Conservation (phyloP, 768 basidiomycete genomes). For the Mycena sanguinolenta region DNA sequence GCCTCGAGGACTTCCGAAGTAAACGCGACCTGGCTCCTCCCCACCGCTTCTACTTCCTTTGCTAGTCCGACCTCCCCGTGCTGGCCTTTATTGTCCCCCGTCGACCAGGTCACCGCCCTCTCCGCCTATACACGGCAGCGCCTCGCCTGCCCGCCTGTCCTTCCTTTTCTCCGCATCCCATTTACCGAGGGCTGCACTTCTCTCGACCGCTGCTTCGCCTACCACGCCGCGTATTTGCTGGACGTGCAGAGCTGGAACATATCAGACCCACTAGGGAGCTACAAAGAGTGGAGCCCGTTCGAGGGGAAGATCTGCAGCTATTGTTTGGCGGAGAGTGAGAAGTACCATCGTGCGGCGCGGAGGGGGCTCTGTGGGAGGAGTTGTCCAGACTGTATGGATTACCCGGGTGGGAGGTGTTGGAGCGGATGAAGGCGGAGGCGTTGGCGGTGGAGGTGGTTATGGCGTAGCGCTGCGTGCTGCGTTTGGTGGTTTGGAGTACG, state of each 20-base stretch:
- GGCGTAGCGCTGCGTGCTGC: not conserved
- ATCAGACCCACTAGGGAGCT: slow-evolving; percentile 34
- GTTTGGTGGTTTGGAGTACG: too few relatives aligned
- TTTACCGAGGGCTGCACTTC: slow-evolving; percentile 33
- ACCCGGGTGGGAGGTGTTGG: slow-evolving; percentile 7
- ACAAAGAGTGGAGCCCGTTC: slow-evolving; percentile 33
- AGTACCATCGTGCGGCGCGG: slow-evolving; percentile 18
- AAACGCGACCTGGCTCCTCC: slow-evolving; percentile 33
- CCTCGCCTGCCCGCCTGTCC: slow-evolving; percentile 32
- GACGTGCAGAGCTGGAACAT: slow-evolving; percentile 34
- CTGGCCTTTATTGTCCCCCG: not conserved
- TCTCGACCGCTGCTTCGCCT: slow-evolving; percentile 24
- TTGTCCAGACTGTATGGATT: not conserved
- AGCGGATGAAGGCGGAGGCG: slow-evolving; percentile 1
- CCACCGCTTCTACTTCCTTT: slow-evolving; percentile 37
- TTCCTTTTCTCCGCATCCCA: slow-evolving; percentile 35
- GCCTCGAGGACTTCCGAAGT: slow-evolving; percentile 34
- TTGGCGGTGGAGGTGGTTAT: not conserved
- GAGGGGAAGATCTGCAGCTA: slow-evolving; percentile 24
- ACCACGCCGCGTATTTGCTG: slow-evolving; percentile 23
- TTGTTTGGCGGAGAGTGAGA: slow-evolving; percentile 19
- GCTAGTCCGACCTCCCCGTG: slow-evolving; percentile 32
- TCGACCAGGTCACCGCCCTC: not conserved
- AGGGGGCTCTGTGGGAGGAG: not conserved
- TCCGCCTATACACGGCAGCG: slow-evolving; percentile 29